Evolutionary conservation across 352 stramenopile genomes (phyloP), one percentile per base, ranked within the genome.

Genomic region (Pythium graminicola): DNA sequence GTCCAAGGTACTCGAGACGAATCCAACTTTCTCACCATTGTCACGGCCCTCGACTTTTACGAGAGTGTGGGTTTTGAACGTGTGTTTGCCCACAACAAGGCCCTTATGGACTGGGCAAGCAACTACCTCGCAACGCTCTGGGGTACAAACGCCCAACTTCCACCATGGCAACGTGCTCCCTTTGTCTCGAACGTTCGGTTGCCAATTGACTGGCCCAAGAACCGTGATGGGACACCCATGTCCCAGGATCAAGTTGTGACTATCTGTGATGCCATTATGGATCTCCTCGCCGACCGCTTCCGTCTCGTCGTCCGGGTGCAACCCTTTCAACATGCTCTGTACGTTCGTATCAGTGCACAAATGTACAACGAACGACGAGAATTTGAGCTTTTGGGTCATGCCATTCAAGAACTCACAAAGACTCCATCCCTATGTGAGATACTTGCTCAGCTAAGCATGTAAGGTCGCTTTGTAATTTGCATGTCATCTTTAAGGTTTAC

Each of bases 301-400:
- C 70, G 70, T 22, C 67, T 93, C 31, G 74, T 84, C 22, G 78
- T 88, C 49, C 76, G 78, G 31, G 73, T 90, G 19, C 59, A 72
- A 48, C 71, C 75, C 9, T 83, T 93, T 64, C 77, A 90, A 59
- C 60, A 54, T 44, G 67, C 71, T 9, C 67, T 90, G 19, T 90
- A 87, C 67, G 77, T 83, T 41, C 77, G 79, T 54, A 87, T 93
- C 62, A 90, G 79, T 40, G 76, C 79, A 40, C 82, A 93, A 64
- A 89, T 90, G 46, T 93, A 90, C 69, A 90, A 89, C 56, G 82
- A 93, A 53, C 75, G 82, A 48, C 66, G 67, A 31, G 82, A 93
- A 55, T 93, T 77, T 45, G 79, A 93, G 58, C 67, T 78, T 46
- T 64, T 93, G 16, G 82, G 73, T 24, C 62, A 71, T 28, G 80